A percentile compares a stretch with the other conserved stretches of the same genome.
Conservation (phyloP, 192 early-diverging fungal species). For the Funneliformis mosseae region DNA sequence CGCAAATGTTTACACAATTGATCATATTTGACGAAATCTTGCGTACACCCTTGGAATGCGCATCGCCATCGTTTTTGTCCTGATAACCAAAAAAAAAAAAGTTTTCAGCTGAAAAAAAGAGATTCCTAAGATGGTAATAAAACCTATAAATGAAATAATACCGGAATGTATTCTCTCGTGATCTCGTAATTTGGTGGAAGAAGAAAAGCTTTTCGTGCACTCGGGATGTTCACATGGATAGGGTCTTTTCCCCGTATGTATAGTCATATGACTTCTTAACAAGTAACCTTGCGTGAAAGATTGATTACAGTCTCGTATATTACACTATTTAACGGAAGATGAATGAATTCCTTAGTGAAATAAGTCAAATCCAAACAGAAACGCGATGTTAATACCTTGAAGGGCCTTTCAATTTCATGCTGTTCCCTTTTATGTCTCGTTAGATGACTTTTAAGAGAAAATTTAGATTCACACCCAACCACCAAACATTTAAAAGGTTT, state of each 20-base stretch:
- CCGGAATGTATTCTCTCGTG: not conserved
- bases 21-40: slow-evolving; percentile 5
- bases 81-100: not conserved
- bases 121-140: not conserved
- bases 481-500: slow-evolving; percentile 20
- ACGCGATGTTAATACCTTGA: not conserved
- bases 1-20: slow-evolving; percentile 19
- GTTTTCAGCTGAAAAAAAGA: too few species aligned
- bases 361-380: not conserved
- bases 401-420: slow-evolving; percentile 11
- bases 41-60: slow-evolving; percentile 1
- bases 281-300: slow-evolving; percentile 20
- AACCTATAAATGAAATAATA: not conserved
- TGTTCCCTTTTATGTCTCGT: slow-evolving; percentile 16
- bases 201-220: slow-evolving; percentile 22
- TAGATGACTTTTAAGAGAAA: slow-evolving; percentile 2
- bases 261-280: slow-evolving; percentile 12
- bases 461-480: slow-evolving; percentile 14
- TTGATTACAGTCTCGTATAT: not conserved
- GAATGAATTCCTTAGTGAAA: not conserved
- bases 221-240: slow-evolving; percentile 17
- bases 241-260: slow-evolving; percentile 6
- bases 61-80: slow-evolving; percentile 14
- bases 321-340: slow-evolving; percentile 12
- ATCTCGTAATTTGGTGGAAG: not conserved